A percentile compares a stretch with the other conserved stretches of the same genome.
Conservation (phyloP, 805 yeast genomes). For the Yarrowia alimentaria region DNA sequence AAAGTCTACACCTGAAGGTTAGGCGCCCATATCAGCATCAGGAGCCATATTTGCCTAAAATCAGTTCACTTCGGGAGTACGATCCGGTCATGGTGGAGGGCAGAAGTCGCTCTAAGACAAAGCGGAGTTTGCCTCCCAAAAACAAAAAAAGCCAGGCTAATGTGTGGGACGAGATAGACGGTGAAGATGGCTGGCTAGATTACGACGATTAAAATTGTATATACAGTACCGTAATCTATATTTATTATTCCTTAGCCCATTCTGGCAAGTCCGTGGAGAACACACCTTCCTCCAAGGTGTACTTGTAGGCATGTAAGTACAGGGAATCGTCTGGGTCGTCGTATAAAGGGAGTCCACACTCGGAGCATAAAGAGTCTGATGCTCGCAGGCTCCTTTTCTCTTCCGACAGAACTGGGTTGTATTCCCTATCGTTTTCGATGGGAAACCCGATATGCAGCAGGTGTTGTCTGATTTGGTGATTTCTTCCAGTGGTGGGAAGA, state of each 20-base stretch:
- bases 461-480: slow-evolving; percentile 94
- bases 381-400: neutral
- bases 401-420: slow-evolving; percentile 46
- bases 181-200: too few relatives aligned
- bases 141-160: too few relatives aligned
- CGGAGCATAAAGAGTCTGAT: neutral
- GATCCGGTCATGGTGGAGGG: too few relatives aligned
- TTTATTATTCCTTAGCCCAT: neutral
- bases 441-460: slow-evolving; percentile 80
- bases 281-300: slow-evolving; percentile 2
- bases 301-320: slow-evolving; percentile 16
- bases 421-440: slow-evolving; percentile 85
- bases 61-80: too few relatives aligned
- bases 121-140: too few relatives aligned
- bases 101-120: too few relatives aligned
- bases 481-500: slow-evolving; percentile 83
- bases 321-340: neutral
- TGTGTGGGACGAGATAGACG: too few relatives aligned
- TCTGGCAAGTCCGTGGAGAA: neutral
- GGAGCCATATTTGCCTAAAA: too few relatives aligned
- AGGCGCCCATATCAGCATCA: too few relatives aligned
- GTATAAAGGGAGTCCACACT: neutral
- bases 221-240: too few relatives aligned
- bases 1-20: too few relatives aligned
- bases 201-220: too few relatives aligned